Conservation (phyloP, 108 stramenopile species). For the Cyclotella atomus region DNA sequence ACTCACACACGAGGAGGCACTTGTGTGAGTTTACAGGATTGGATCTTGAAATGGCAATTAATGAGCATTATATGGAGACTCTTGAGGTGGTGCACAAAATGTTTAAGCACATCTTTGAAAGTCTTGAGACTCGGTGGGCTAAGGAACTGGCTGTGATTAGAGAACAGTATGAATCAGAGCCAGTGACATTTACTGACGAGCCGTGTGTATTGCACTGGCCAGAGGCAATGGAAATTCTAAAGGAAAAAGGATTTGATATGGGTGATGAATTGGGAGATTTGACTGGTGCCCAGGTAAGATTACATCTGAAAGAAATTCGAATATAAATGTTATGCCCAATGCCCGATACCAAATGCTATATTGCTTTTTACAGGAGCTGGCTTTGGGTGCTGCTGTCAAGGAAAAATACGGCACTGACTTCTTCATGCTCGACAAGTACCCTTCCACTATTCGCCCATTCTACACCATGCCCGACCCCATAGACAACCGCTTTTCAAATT, state of each 20-base stretch:
- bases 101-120: constrained; percentile 97
- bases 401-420: constrained; percentile 99
- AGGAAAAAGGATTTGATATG: constrained; percentile 83
- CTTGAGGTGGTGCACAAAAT: constrained; percentile 95
- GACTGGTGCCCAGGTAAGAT: constrained; percentile 67
- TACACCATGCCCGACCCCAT: constrained; percentile 99
- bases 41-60: constrained; percentile 98
- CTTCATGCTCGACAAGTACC: constrained; percentile 99
- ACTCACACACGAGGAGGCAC: constrained; percentile 96
- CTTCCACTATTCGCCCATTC: constrained; percentile 96
- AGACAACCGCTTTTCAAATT: constrained; percentile 92
- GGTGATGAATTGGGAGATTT: constrained; percentile 90
- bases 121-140: constrained; percentile 85
- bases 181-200: constrained; percentile 92
- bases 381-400: constrained; percentile 91
- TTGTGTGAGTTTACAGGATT: constrained; percentile 99
- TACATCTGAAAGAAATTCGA: constrained; percentile 98
- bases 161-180: constrained; percentile 97
- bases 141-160: constrained; percentile 90
- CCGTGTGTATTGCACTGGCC: constrained; percentile 97
- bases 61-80: constrained; percentile 99
- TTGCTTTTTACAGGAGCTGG: constrained; percentile 68
- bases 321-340: constrained; percentile 85
- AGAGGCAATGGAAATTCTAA: constrained; percentile 92
- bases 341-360: constrained; percentile 34